These are phyloP conservation scores for Coemansia biformis DNA, from an alignment of 192 early-diverging fungal species.

Conservation along the genomic window DNA sequence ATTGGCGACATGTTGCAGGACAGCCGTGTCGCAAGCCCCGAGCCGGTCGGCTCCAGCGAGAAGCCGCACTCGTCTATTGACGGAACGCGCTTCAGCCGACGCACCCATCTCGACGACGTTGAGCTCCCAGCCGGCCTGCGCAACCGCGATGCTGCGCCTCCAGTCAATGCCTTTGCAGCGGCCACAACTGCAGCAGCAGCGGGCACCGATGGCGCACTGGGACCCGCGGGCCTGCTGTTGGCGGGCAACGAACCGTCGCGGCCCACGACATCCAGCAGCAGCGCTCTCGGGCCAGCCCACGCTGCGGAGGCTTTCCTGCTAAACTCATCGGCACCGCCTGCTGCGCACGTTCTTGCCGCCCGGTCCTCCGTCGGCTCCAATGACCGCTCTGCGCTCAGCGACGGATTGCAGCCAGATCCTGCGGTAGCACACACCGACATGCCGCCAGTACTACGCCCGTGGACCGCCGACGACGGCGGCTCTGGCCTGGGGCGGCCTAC, in stretches of 20 bases:
- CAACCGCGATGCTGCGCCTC: slow-evolving; percentile 9
- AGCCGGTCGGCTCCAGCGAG: slow-evolving; percentile 6
- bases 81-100: slow-evolving; percentile 13
- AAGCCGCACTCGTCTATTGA: not conserved
- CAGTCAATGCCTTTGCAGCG: no score
- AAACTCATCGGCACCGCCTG: no score
- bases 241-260: no score
- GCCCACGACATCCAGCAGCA: no score
- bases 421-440: not conserved
- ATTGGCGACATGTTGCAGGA: slow-evolving; percentile 23
- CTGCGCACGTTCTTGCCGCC: no score
- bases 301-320: no score
- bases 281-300: no score
- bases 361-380: no score
- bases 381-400: no score
- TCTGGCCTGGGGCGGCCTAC: not conserved
- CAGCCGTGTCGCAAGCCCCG: slow-evolving; percentile 29
- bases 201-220: no score
- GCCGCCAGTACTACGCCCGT: not conserved
- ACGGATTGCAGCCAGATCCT: slow-evolving; percentile 19
- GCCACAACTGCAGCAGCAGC: slow-evolving; percentile 7
- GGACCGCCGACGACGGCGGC: not conserved
- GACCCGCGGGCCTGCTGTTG: no score
- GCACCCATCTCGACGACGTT: slow-evolving; percentile 38
- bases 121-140: slow-evolving; percentile 34